A percentile compares a stretch with the other conserved stretches of the same genome.
These are phyloP conservation scores for Hibiscus tridactylites DNA, from an alignment of 345 rosid species.

Conservation along the genomic window DNA sequence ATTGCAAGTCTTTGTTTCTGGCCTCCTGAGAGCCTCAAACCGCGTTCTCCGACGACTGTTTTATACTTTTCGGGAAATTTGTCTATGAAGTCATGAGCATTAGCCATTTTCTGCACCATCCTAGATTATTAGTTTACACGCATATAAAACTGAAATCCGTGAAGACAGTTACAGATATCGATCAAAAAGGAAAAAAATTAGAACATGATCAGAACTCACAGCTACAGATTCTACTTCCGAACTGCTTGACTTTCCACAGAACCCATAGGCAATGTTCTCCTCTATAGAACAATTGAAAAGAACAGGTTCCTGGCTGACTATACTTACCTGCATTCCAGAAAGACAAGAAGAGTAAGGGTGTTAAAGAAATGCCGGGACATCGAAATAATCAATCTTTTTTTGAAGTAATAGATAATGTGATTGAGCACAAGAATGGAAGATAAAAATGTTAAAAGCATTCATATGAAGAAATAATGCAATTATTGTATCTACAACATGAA, in stretches of 20 bases:
- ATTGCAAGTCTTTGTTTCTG: conserved; percentile 91
- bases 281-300: conserved; percentile 50
- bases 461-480: not conserved
- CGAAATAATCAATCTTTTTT: not conserved
- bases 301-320: conserved; percentile 97
- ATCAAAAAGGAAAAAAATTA: not conserved
- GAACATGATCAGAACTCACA: conserved; percentile 30
- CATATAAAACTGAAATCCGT: not conserved
- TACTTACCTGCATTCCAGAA: conserved; percentile 52
- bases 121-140: not conserved
- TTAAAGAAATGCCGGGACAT: not conserved
- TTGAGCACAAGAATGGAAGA: no score
- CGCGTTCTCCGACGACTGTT: conserved; percentile 84
- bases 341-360: not conserved
- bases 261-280: conserved; percentile 62
- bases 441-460: not conserved
- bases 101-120: conserved; percentile 76
- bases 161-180: not conserved
- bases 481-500: not conserved
- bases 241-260: conserved; percentile 45
- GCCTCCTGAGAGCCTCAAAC: conserved; percentile 89
- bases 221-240: conserved; percentile 61
- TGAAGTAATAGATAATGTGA: not conserved
- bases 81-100: conserved; percentile 80
- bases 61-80: conserved; percentile 71